A percentile compares a stretch with the other conserved stretches of the same genome.
phyloP scores from a whole-genome alignment of 2,329 filamentous ascomycete species.

The Paracoccidioides brasiliensis region DNA sequence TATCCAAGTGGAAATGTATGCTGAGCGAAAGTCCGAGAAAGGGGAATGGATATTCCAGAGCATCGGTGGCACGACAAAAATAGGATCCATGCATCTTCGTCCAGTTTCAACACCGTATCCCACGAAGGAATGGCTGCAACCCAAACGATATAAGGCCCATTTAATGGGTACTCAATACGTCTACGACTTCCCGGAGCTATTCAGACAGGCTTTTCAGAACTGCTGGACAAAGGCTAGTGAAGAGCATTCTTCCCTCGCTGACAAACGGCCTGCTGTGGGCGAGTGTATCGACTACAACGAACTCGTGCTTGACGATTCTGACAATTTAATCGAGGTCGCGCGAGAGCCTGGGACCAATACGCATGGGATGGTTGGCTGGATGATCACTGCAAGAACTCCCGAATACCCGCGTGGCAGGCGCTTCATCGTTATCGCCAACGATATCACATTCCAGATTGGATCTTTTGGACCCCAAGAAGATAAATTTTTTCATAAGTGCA shows the following conservation, averaged over 20 bases:
- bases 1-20: slow-evolving; percentile 94
- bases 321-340: slow-evolving; percentile 83
- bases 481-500: slow-evolving; percentile 98
- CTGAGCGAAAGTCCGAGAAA: slow-evolving; percentile 95
- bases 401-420: slow-evolving; percentile 87
- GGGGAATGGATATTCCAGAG: slow-evolving; percentile 98
- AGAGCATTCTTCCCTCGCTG: slow-evolving; percentile 58
- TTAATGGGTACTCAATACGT: slow-evolving; percentile 99
- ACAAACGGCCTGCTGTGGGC: slow-evolving; percentile 71
- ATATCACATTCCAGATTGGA: slow-evolving; percentile 98
- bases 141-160: slow-evolving; percentile 98
- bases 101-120: slow-evolving; percentile 86
- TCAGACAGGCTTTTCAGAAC: slow-evolving; percentile 96
- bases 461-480: slow-evolving; percentile 95
- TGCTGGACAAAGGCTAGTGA: slow-evolving; percentile 68
- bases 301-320: slow-evolving; percentile 85
- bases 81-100: slow-evolving; percentile 87
- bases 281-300: slow-evolving; percentile 92
- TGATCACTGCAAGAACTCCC: slow-evolving; percentile 85
- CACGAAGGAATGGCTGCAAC: slow-evolving; percentile 96
- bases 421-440: slow-evolving; percentile 95
- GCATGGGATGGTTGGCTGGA: slow-evolving; percentile 97
- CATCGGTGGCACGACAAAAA: slow-evolving; percentile 87
- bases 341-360: slow-evolving; percentile 91
- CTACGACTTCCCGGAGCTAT: slow-evolving; percentile 98